Percentiles rank a stretch among this genome's conserved stretches.
Evolutionary conservation across 2,329 filamentous ascomycete species (phyloP).

Genomic region (Penicillium sp.): DNA sequence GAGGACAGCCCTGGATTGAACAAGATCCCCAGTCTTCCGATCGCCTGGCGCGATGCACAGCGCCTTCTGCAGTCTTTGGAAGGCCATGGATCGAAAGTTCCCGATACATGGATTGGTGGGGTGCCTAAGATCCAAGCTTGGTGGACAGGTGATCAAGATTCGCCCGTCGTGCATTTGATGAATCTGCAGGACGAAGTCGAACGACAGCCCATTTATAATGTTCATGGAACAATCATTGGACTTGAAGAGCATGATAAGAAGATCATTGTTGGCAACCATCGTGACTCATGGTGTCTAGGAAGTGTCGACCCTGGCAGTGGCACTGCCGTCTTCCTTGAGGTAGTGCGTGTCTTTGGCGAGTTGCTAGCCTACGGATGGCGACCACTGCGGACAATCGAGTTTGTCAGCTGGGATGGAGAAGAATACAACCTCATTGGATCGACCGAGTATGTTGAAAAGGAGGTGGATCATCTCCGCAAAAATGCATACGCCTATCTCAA

Average conservation of each 20-base stretch:
- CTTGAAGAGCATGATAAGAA: constrained; percentile 79
- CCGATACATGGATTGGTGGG: constrained; percentile 70
- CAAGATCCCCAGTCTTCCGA: constrained; percentile 82
- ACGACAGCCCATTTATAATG: constrained; percentile 85
- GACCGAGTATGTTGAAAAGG: constrained; percentile 90
- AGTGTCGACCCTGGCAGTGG: constrained; percentile 82
- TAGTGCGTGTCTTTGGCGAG: constrained; percentile 79
- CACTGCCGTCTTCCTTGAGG: constrained; percentile 86
- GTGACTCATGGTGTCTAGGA: constrained; percentile 89
- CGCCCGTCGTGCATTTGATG: constrained; percentile 74
- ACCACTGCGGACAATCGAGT: constrained; percentile 90
- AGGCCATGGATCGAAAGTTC: constrained; percentile 68
- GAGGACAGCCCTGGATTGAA: constrained; percentile 70
- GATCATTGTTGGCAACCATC: constrained; percentile 88
- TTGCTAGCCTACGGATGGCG: constrained; percentile 77
- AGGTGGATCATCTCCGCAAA: constrained; percentile 67
- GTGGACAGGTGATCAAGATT: constrained; percentile 76
- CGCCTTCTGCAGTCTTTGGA: constrained; percentile 71
- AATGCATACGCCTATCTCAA: constrained; percentile 88
- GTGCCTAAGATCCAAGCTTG: constrained; percentile 73
- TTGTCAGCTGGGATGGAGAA: constrained; percentile 92
- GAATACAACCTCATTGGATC: constrained; percentile 93
- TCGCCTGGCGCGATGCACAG: constrained; percentile 87
- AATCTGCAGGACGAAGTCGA: constrained; percentile 84
- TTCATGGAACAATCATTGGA: constrained; percentile 80